phyloP scores from a whole-genome alignment of 345 rosid species.

The Eucalyptus marginata region DNA sequence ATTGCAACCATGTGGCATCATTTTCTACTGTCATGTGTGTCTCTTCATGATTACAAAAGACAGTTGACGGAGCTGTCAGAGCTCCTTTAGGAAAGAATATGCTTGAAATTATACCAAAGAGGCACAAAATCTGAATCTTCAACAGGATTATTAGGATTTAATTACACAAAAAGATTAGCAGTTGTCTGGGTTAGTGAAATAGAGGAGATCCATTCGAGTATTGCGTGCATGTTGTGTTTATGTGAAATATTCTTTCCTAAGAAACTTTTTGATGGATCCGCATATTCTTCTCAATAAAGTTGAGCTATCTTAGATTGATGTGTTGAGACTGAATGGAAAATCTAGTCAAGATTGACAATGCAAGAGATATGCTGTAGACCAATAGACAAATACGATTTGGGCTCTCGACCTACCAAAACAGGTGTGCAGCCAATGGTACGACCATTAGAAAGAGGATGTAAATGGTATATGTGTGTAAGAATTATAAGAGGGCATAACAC shows the following conservation, averaged over 20 bases:
- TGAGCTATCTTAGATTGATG: background rate
- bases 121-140: background rate
- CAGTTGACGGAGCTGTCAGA: background rate
- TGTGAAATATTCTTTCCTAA: background rate
- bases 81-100: background rate
- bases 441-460: background rate
- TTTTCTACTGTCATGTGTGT: background rate
- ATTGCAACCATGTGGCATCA: background rate
- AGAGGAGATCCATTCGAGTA: background rate
- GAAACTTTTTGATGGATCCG: background rate
- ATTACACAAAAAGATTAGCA: background rate
- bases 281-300: background rate
- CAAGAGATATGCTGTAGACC: background rate
- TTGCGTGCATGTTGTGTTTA: background rate
- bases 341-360: background rate
- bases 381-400: background rate
- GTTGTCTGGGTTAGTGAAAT: background rate
- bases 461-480: background rate
- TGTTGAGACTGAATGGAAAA: background rate
- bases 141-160: background rate
- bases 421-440: background rate
- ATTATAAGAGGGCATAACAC: background rate
- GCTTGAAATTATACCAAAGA: background rate
- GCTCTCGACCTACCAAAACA: background rate
- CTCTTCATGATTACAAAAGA: background rate